These are phyloP conservation scores for Acacia crassicarpa DNA, from an alignment of 306 rosid species.

Conservation along the genomic window DNA sequence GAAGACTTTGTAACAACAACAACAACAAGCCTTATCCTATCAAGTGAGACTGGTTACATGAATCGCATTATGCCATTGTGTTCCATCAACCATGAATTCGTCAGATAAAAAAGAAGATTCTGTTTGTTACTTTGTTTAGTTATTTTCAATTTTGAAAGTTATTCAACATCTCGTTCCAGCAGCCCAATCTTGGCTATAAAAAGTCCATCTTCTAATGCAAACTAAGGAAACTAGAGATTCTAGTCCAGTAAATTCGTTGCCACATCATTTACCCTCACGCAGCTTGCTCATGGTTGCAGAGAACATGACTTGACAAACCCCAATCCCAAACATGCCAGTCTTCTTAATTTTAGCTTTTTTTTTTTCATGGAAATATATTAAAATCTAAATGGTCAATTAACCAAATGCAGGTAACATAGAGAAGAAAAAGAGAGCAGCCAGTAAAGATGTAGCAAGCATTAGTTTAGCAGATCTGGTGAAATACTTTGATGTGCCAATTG, in stretches of 20 bases:
- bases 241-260: slow-evolving; percentile 5
- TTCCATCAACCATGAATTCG: neutral
- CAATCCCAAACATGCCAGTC: neutral
- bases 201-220: slow-evolving; percentile 1
- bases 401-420: slow-evolving; percentile 47
- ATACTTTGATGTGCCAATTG: slow-evolving; percentile 80
- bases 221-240: slow-evolving; percentile 8
- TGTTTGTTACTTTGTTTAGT: neutral
- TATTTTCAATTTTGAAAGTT: slow-evolving; percentile 8
- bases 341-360: slow-evolving; percentile 32
- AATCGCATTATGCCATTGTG: too few relatives aligned
- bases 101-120: neutral
- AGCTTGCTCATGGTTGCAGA: neutral
- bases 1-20: neutral
- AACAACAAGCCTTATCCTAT: neutral
- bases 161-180: slow-evolving; percentile 1
- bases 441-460: slow-evolving; percentile 62
- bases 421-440: slow-evolving; percentile 78
- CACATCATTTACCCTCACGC: slow-evolving; percentile 10
- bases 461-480: slow-evolving; percentile 75
- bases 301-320: neutral
- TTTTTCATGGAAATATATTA: slow-evolving; percentile 23
- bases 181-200: slow-evolving; percentile 1
- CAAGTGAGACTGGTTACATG: neutral
- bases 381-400: slow-evolving; percentile 42